phyloP scores from a whole-genome alignment of 805 yeast species.

The Cyberlindnera maritima region DNA sequence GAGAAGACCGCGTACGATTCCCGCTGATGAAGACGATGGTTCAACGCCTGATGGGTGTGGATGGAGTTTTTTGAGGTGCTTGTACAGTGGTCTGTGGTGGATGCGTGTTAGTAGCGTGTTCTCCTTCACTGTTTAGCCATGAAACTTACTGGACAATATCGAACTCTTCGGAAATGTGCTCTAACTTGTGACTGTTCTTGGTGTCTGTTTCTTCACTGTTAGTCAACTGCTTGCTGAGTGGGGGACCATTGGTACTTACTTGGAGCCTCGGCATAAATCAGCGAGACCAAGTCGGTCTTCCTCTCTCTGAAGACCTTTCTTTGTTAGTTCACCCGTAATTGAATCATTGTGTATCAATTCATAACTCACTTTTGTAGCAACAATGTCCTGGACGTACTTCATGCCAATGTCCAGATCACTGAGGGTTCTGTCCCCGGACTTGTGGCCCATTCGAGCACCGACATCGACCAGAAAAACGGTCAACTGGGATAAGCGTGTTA shows the following conservation, averaged over 20 bases:
- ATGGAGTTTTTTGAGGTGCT: conserved; percentile 2
- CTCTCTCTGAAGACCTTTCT: conserved; percentile 26
- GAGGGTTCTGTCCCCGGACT: conserved; percentile 28
- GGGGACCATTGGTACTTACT: not conserved
- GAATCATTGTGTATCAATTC: no score
- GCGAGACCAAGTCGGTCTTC: conserved; percentile 39
- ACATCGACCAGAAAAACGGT: conserved; percentile 52
- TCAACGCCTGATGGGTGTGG: conserved; percentile 1
- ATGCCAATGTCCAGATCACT: conserved; percentile 37
- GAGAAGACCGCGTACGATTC: conserved; percentile 16
- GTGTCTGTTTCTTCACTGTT: not conserved
- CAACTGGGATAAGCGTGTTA: conserved; percentile 20
- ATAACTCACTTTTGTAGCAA: conserved; percentile 25
- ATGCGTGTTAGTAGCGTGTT: not conserved
- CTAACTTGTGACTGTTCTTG: not conserved
- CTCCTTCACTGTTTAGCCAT: no score
- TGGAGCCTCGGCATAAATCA: conserved; percentile 30
- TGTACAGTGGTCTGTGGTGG: conserved; percentile 5
- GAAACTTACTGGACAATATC: not conserved
- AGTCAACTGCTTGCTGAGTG: not conserved
- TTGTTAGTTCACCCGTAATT: no score
- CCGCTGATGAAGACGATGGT: conserved; percentile 9
- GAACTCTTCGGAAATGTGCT: conserved; percentile 1
- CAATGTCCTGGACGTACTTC: conserved; percentile 40
- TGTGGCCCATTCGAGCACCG: conserved; percentile 37